Base-by-base conservation (phyloP, 257 asterid species). In the Haberlea rhodopensis region DNA sequence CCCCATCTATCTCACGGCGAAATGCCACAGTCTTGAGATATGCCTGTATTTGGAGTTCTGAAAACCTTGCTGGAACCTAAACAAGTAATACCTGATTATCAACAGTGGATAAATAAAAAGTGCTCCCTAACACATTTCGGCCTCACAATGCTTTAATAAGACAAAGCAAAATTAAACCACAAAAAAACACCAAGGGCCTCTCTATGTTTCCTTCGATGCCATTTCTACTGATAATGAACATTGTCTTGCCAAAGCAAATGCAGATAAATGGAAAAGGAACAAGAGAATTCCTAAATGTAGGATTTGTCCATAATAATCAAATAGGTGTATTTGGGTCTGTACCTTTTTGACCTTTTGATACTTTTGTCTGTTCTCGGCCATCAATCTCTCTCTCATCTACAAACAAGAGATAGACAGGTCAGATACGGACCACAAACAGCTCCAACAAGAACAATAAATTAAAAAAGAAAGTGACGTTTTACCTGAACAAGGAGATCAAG, bases 401-500 rank as follows among this genome's bases (percentile, higher is more conserved):
- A 75, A 72, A 69, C 56, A 78, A 53, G 73, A 68, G 56, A 67
- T 66, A 29, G 29, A 22, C 46, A 43, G n/a, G 67, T 72, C 28
- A 69, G 22, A 64, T 54, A 60, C 57, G 26, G 65, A 28, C 55
- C 4, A 28, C 55, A 19, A 49, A 63, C 23, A 60, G 54, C 25
- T 55, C 58, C 53, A 60, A 27, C 40, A 43, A 43, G 46, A 49
- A 46, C 7, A 52, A 1, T n/a, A 40, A 29, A 9, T 43, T 23
- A 29, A 52, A 46, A 57, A 19, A 1, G n/a, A 25, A 29, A 63
- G 18, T 3, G 31, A 67, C 20, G 70, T 11, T 55, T 72, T 63
- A 94, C 99, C 95, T 94, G 99, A 48, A 80, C 95, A 71, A 94
- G 99, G 76, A 94, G 99, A 76, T 94, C 99, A 65, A 94, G 97